Evolutionary conservation across 805 yeast species (phyloP).

Genomic region (Saccharomyces eubayanus): DNA sequence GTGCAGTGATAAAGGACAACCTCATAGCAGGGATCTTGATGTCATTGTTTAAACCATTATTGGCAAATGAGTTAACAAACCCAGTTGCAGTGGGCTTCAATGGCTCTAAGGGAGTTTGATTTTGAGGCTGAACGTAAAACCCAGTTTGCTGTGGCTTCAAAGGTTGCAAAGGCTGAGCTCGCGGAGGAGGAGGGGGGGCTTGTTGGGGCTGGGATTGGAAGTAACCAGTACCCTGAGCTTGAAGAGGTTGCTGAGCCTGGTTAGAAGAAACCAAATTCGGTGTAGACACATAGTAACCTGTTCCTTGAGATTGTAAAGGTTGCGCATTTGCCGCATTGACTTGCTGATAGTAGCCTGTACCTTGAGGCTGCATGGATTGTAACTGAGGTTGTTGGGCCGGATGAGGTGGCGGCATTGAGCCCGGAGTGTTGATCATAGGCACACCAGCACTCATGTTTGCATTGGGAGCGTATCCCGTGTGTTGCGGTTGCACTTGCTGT

Average conservation of each 20-base stretch:
- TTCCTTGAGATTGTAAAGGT: conserved; percentile 32
- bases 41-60: conserved; percentile 43
- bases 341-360: conserved; percentile 30
- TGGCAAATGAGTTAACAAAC: conserved; percentile 35
- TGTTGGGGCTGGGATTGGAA: conserved; percentile 6
- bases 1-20: conserved; percentile 73
- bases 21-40: conserved; percentile 68
- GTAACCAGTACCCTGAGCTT: conserved; percentile 14
- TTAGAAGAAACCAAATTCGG: conserved; percentile 5
- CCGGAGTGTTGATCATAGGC: conserved; percentile 5
- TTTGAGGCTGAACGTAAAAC: conserved; percentile 32
- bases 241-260: conserved; percentile 18
- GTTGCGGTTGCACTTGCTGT: conserved; percentile 8
- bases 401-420: conserved; percentile 11
- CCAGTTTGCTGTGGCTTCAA: conserved; percentile 38
- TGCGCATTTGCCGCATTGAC: conserved; percentile 28
- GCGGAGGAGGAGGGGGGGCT: conserved; percentile 12
- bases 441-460: not conserved
- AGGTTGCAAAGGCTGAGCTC: conserved; percentile 29
- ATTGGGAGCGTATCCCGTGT: conserved; percentile 5
- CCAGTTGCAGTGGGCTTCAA: conserved; percentile 41
- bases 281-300: conserved; percentile 33
- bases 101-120: conserved; percentile 25
- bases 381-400: conserved; percentile 18
- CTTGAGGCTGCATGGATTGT: conserved; percentile 21